Conservation (phyloP, 805 yeast species). For the Ogataea populi-albae region DNA sequence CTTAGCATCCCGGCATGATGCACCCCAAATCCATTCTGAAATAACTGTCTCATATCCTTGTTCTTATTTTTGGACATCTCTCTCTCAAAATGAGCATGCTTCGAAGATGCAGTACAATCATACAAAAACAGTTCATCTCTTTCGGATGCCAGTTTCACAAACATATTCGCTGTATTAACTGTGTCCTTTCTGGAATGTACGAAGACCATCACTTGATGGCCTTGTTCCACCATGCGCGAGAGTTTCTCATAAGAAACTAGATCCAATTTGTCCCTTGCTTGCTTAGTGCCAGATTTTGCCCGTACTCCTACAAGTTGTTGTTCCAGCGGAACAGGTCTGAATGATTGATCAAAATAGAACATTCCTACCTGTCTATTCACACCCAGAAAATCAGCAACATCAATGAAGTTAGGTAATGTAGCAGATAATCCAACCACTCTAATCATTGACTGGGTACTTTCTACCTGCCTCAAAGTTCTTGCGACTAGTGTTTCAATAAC, state of each 20-base stretch:
- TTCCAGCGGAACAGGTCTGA: slow-evolving; percentile 89
- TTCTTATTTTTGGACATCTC: slow-evolving; percentile 73
- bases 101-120: slow-evolving; percentile 48
- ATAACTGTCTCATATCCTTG: slow-evolving; percentile 77
- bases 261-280: slow-evolving; percentile 71
- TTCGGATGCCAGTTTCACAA: slow-evolving; percentile 64
- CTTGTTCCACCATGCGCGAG: slow-evolving; percentile 59
- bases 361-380: slow-evolving; percentile 88
- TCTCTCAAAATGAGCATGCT: slow-evolving; percentile 45
- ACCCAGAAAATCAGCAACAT: slow-evolving; percentile 92
- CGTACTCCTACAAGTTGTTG: slow-evolving; percentile 85
- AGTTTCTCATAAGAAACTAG: slow-evolving; percentile 73
- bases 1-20: slow-evolving; percentile 98
- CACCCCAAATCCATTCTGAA: slow-evolving; percentile 79
- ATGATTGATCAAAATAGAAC: slow-evolving; percentile 91
- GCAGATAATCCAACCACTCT: slow-evolving; percentile 94
- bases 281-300: slow-evolving; percentile 78
- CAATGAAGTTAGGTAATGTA: slow-evolving; percentile 85
- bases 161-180: slow-evolving; percentile 71
- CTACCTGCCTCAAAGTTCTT: slow-evolving; percentile 91
- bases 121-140: slow-evolving; percentile 55
- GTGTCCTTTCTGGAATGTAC: slow-evolving; percentile 97
- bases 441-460: slow-evolving; percentile 88
- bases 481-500: slow-evolving; percentile 95
- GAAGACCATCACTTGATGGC: slow-evolving; percentile 92